Base-by-base conservation (phyloP, 306 rosid genomes). In the Biancaea sappan region DNA sequence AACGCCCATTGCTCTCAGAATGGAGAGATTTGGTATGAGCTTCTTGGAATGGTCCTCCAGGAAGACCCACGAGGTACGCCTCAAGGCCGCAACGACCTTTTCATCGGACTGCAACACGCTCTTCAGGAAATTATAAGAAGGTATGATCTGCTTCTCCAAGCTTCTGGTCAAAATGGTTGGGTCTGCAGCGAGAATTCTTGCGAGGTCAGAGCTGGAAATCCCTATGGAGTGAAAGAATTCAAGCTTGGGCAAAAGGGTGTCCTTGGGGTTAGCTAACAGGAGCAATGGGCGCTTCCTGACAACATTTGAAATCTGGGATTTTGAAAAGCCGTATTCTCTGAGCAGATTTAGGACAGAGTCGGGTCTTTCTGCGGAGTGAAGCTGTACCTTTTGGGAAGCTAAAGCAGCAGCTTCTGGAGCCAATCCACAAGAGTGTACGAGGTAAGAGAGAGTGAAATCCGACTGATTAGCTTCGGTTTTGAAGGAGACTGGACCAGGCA, bases 131-230 rank as follows among this genome's bases (percentile, higher is more conserved):
- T 65, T 54, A 24, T 76, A 76, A 43, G 74, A 76, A 15, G 80
- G 80, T 6, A 66, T 65, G n/a, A 76, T 76, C 74, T 76, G 74
- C 14, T 76, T 76, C 59, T 66, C 80, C 34, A 76, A 66, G 67
- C 80, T 76, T 47, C 80, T 66, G 0, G 67, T 66, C 80, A 76
- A 22, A 66, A 76, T 19, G 37, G 80, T 53, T n/a, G 80, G 74
- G 26, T 66, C 73, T 4, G 66, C 48, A n/a, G 80, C 10, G 16
- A 76, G 74, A 32, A 63, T 76, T 66, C 73, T 54, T 1, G 74
- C 74, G 5, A 76, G 80, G 67, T 52, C 74, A 32, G 80, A 25
- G 13, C 61, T 28, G 68, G 80, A 67, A 53, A 66, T 61, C 8
- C 80, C 80, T 5, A 76, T 66, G 25, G 80, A 76, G 18, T 19